phyloP scores from a whole-genome alignment of 2,329 filamentous ascomycete species.

The Neurospora crassa region DNA sequence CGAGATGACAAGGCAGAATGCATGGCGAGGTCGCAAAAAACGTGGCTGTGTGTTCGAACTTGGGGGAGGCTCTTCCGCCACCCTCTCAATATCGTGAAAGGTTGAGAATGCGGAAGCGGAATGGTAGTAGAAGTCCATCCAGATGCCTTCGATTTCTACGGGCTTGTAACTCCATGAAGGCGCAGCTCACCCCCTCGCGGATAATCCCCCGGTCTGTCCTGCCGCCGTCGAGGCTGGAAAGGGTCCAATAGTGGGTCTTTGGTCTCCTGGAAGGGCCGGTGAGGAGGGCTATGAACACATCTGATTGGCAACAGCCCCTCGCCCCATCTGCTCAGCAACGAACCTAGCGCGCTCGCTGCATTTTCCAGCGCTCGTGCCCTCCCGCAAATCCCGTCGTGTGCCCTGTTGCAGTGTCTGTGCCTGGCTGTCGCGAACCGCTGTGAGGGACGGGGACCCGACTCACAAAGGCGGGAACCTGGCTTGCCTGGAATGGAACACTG shows the following conservation, averaged over 20 bases:
- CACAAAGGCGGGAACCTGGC: not conserved
- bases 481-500: not conserved
- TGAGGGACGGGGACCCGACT: not conserved
- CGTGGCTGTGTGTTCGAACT: conserved; percentile 1
- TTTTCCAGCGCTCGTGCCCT: not conserved
- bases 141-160: not conserved
- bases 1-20: conserved; percentile 1
- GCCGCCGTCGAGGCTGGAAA: not conserved
- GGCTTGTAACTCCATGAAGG: not conserved
- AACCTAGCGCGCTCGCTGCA: not conserved
- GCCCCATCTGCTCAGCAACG: not conserved
- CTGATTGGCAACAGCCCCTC: not conserved
- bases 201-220: not conserved
- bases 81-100: not conserved
- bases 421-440: not conserved
- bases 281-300: not conserved
- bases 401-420: not conserved
- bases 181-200: not conserved
- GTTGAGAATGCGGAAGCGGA: not conserved
- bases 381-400: not conserved
- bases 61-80: not conserved
- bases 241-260: not conserved
- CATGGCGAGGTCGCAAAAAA: conserved; percentile 1
- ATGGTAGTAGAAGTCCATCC: not conserved
- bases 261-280: not conserved